Evolutionary conservation across 352 stramenopile species (phyloP).

Genomic region (Globisporangium middletonii): DNA sequence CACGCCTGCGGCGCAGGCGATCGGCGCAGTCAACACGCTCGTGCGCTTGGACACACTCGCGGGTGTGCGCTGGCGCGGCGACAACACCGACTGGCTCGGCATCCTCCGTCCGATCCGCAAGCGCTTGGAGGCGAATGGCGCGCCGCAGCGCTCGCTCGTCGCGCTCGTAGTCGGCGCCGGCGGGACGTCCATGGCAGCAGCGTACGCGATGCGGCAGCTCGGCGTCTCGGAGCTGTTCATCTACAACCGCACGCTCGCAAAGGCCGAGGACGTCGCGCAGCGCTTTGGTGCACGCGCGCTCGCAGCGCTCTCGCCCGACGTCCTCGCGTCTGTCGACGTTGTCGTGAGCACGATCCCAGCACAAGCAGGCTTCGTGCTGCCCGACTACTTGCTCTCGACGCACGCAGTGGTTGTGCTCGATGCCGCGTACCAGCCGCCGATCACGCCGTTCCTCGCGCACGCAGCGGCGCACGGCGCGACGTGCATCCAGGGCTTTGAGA

Average conservation of each 20-base stretch:
- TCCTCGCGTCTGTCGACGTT: constrained; percentile 66
- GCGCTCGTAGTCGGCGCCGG: constrained; percentile 89
- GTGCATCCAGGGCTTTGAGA: constrained; percentile 95
- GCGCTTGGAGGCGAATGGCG: constrained; percentile 25
- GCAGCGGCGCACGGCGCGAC: constrained; percentile 74
- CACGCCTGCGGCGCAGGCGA: constrained; percentile 89
- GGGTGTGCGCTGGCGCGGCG: constrained; percentile 64
- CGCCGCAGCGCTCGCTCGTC: constrained; percentile 18
- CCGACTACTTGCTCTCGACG: constrained; percentile 48
- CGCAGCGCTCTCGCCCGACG: constrained; percentile 39
- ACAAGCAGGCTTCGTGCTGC: constrained; percentile 74
- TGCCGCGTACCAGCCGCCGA: constrained; percentile 96
- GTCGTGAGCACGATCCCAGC: constrained; percentile 96
- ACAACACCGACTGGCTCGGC: constrained; percentile 99
- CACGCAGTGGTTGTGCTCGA: constrained; percentile 89
- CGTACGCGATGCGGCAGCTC: constrained; percentile 90
- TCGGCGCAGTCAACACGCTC: constrained; percentile 99
- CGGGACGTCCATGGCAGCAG: constrained; percentile 93
- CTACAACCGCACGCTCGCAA: constrained; percentile 94
- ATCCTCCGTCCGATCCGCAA: constrained; percentile 91
- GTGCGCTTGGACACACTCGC: constrained; percentile 58
- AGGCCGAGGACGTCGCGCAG: constrained; percentile 85
- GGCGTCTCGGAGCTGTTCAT: constrained; percentile 86
- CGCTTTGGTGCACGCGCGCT: constrained; percentile 85
- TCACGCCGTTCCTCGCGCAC: constrained; percentile 91